Evolutionary conservation across 345 rosid genomes (phyloP).

Genomic region (Draba incana): DNA sequence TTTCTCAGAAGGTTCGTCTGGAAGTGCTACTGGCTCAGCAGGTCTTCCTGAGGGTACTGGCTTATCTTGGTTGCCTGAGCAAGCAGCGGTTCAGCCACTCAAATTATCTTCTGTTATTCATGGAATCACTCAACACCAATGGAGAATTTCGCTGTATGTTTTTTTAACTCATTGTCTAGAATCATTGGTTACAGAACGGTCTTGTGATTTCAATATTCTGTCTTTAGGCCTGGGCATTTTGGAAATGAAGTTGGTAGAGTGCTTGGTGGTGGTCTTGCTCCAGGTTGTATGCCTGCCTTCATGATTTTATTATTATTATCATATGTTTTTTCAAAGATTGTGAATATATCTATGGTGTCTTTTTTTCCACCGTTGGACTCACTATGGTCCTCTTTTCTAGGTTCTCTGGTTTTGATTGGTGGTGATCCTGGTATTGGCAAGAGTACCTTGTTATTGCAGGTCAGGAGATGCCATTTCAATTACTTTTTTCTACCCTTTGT

Average conservation of each 20-base stretch:
- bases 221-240: conserved; percentile 67
- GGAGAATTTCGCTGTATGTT: conserved; percentile 78
- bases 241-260: conserved; percentile 88
- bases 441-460: conserved; percentile 93
- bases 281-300: conserved; percentile 57
- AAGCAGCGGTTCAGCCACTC: conserved; percentile 51
- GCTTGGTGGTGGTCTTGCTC: conserved; percentile 97
- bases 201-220: conserved; percentile 11
- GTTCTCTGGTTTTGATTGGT: conserved; percentile 85
- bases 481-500: background rate
- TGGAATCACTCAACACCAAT: conserved; percentile 59
- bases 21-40: conserved; percentile 42
- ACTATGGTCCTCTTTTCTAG: conserved; percentile 45
- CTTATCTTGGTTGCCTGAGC: conserved; percentile 69
- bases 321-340: background rate
- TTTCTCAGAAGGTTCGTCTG: conserved; percentile 45
- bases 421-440: conserved; percentile 99
- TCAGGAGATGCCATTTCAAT: conserved; percentile 23
- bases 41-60: conserved; percentile 48
- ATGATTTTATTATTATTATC: conserved; percentile 17
- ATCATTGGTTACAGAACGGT: too few species aligned
- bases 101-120: conserved; percentile 61
- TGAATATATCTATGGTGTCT: too few species aligned
- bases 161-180: background rate
- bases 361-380: background rate